Evolutionary conservation across 2,329 filamentous ascomycete genomes (phyloP).

Genomic region (Aureobasidium subglaciale): DNA sequence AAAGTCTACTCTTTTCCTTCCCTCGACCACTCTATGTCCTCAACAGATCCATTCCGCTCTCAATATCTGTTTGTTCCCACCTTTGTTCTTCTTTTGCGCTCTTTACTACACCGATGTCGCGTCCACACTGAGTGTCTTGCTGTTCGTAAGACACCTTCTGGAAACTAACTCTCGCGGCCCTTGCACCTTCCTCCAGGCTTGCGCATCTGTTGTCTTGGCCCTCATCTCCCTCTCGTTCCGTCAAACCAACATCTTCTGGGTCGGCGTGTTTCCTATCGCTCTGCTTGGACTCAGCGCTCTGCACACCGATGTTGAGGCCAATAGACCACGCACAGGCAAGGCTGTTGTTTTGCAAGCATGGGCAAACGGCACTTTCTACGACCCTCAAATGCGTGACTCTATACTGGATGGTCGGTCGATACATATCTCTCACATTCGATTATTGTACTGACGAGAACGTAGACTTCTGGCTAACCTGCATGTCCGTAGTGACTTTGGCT

Average conservation of each 20-base stretch:
- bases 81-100: conserved; percentile 91
- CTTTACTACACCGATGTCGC: conserved; percentile 92
- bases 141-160: conserved; percentile 53
- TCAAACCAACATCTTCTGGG: conserved; percentile 97
- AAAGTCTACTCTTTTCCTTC: conserved; percentile 19
- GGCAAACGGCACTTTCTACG: conserved; percentile 41
- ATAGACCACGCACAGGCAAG: conserved; percentile 17
- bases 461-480: conserved; percentile 22
- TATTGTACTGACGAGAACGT: conserved; percentile 9
- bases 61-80: conserved; percentile 79
- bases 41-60: conserved; percentile 54
- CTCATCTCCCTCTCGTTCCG: conserved; percentile 66
- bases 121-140: conserved; percentile 68
- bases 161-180: conserved; percentile 14
- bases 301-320: conserved; percentile 45
- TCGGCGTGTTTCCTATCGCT: conserved; percentile 66
- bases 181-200: conserved; percentile 13
- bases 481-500: background rate
- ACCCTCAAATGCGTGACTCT: conserved; percentile 43
- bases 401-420: conserved; percentile 39
- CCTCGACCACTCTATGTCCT: conserved; percentile 29
- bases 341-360: conserved; percentile 28
- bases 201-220: conserved; percentile 47
- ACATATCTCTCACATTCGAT: background rate
- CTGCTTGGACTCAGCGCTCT: conserved; percentile 40